Evolutionary conservation across 768 basidiomycete species (phyloP).

Genomic region (Scleroderma bovista): DNA sequence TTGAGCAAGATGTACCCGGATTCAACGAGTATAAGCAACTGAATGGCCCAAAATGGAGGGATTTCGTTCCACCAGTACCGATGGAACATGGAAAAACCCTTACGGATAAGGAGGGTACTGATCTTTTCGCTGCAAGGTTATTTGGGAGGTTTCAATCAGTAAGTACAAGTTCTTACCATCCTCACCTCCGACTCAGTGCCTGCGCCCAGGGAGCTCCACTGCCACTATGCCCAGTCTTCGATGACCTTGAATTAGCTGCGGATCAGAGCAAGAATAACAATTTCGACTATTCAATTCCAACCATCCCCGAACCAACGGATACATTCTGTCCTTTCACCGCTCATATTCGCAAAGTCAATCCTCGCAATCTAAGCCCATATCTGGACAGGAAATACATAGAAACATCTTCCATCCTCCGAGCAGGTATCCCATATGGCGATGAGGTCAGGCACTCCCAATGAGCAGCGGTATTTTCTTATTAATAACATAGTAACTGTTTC

Average conservation of each 20-base stretch:
- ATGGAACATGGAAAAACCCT: conserved; percentile 15
- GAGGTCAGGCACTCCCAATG: conserved; percentile 15
- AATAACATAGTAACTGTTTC: background rate
- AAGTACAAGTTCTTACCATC: conserved; percentile 13
- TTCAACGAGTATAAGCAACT: conserved; percentile 40
- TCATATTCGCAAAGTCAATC: conserved; percentile 43
- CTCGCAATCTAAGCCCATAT: conserved; percentile 28
- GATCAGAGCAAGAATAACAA: conserved; percentile 36
- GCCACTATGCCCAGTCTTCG: conserved; percentile 38
- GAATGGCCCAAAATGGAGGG: conserved; percentile 17
- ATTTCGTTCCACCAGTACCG: conserved; percentile 15
- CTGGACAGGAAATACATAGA: conserved; percentile 15
- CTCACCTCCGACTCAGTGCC: background rate
- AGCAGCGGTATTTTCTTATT: background rate
- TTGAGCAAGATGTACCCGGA: conserved; percentile 49
- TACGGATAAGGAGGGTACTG: conserved; percentile 36
- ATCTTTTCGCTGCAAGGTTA: conserved; percentile 47
- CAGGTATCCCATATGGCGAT: conserved; percentile 32
- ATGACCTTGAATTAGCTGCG: conserved; percentile 29
- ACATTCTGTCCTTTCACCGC: conserved; percentile 40
- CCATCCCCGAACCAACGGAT: conserved; percentile 1
- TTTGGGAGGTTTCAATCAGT: conserved; percentile 55
- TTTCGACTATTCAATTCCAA: conserved; percentile 27
- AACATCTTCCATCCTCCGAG: conserved; percentile 23
- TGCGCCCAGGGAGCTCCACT: conserved; percentile 36